Evolutionary conservation across 75 land plant genomes (phyloP), one percentile per base, ranked within the genome.

Genomic region (Pinus taeda): DNA sequence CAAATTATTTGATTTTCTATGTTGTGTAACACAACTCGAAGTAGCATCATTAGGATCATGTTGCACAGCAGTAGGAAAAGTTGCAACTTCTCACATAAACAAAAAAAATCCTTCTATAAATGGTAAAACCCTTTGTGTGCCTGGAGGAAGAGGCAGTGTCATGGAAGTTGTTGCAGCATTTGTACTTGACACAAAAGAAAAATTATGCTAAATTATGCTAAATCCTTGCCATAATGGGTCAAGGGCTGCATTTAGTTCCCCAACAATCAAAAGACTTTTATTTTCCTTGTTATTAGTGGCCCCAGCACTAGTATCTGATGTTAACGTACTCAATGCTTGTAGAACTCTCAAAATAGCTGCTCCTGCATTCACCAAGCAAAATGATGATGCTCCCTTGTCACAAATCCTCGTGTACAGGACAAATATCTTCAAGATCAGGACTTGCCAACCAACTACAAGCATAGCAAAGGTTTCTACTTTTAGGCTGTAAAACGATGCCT

Each of bases 41-140:
- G 83, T 87, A 13, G 82, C 89, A 77, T 81, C 85, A 36, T 39
- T 61, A 49, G 71, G 74, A 42, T 90, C 91, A 53, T 75, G 73
- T 15, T 77, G 83, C 33, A 59, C 77, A 30, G 79, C 71, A 22
- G 71, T 61, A 30, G 81, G 75, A 83, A n/a, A n/a, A n/a, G 4
- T 59, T 84, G 85, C 45, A 91, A 75, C 74, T 91, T 91, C 57
- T 91, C 93, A 75, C 92, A 91, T n/a, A 87, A 75, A n/a, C n/a
- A 91, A 83, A 81, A 91, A 89, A 61, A 91, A 91, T 30, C 88
- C 83, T 62, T 91, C 93, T 73, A 91, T 92, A 57, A 86, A 91
- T 36, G 91, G 91, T 58, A 91, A 65, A 18, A 91, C 77, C 49
- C 78, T 83, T 71, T 91, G 93, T 18, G 93, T 80, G n/a, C 89